Evolutionary conservation across 1,284 basidiomycete genomes (phyloP).

Genomic region (Cryptococcus sp.): DNA sequence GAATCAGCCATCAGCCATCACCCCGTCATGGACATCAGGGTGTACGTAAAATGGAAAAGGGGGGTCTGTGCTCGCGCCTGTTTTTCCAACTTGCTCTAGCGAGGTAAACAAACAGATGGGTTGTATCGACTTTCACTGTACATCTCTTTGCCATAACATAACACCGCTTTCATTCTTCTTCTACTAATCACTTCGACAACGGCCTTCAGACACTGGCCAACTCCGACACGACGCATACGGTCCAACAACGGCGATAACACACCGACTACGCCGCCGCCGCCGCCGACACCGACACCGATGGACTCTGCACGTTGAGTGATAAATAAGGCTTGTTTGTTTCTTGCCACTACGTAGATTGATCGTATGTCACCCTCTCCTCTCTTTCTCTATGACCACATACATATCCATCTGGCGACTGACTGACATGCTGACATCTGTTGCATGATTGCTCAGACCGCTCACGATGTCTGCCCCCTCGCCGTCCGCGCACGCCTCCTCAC

Average conservation of each 20-base stretch:
- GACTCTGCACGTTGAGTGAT: not conserved
- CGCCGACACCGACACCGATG: too few relatives aligned
- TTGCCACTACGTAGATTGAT: not conserved
- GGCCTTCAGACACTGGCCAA: too few relatives aligned
- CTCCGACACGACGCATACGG: too few relatives aligned
- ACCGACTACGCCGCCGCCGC: too few relatives aligned
- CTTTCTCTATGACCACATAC: not conserved
- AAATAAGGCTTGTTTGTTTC: not conserved
- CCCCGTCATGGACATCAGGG: too few relatives aligned
- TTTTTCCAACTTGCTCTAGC: not conserved
- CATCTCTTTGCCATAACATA: not conserved
- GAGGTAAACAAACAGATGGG: not conserved
- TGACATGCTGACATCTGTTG: not conserved
- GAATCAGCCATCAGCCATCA: too few relatives aligned
- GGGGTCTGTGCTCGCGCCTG: too few relatives aligned
- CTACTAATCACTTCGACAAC: too few relatives aligned
- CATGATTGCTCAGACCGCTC: constrained; percentile 5
- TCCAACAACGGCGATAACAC: too few relatives aligned
- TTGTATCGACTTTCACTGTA: not conserved
- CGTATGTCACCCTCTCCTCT: not conserved
- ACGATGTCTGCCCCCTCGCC: constrained; percentile 18
- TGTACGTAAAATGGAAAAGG: too few relatives aligned
- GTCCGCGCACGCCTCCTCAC: constrained; percentile 12
- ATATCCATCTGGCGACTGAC: not conserved
- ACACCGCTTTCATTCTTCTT: too few relatives aligned